Evolutionary conservation across 2,329 filamentous ascomycete genomes (phyloP), one percentile per base, ranked within the genome.

Genomic region (Purpureocillium takamizusanense): DNA sequence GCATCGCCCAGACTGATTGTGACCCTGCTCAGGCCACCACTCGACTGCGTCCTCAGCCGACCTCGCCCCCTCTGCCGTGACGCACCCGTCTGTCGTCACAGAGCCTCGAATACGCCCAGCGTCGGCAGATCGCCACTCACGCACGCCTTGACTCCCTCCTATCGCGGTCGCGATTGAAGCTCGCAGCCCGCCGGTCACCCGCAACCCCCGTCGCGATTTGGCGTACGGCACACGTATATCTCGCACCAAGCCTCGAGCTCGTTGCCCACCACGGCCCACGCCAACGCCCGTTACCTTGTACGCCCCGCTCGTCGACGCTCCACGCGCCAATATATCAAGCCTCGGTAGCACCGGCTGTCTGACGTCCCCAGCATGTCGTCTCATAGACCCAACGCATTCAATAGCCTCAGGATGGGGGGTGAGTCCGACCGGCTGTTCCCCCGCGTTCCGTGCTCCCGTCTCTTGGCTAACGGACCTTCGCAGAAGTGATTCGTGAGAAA

Each of bases 401-500:
- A 74, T 59, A 76, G 69, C 56, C 62, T 97, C 72, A 86, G 90
- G 71, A 95, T 97, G 88, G 92, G 90, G 79, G 92, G 90, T 95
- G 75, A 82, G 86, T 55, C 32, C 38, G 38, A 37, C 33, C 33
- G 28, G 12, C 38, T 38, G 38, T 33, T 45, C 41, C 43, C 38
- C 33, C 28, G 31, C 15, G 30, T 36, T 21, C 38, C 33, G 31
- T 25, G 16, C 21, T 33, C 38, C 35, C 49, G 30, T 46, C 35
- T 40, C 40, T 43, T 43, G 36, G 43, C 53, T 59, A 50, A 55
- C 47, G 40, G 29, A 44, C 46, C 49, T 3, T 27, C 42, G 18
- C 57, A 97, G 92, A 98, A 75, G 85, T 97, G 49, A 87, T 98
- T 61, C 88, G 88, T 62, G 92, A 98, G 69, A 97, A 95, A 71